phyloP scores from a whole-genome alignment of 805 yeast genomes.

The Jamesozyma gamospora region DNA sequence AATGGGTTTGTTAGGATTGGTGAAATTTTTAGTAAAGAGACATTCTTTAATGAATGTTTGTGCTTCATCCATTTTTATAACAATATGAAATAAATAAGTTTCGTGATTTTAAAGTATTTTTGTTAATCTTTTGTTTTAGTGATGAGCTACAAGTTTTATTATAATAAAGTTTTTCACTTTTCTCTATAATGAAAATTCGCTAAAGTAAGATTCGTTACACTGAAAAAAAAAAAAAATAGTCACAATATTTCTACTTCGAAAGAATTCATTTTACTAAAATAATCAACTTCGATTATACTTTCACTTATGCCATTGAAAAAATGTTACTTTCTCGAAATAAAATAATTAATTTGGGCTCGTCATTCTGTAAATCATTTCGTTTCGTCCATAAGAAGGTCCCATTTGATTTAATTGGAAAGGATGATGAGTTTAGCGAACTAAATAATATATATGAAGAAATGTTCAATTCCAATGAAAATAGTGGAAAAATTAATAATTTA shows the following conservation, averaged over 20 bases:
- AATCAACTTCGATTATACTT: neutral
- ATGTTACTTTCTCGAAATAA: neutral
- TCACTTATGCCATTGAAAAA: too few species aligned
- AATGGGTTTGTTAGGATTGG: slow-evolving; percentile 23
- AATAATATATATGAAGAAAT: slow-evolving; percentile 30
- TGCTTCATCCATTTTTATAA: slow-evolving; percentile 19
- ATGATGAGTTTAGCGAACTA: slow-evolving; percentile 25
- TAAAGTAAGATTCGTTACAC: too few species aligned
- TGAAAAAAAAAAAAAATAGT: too few species aligned
- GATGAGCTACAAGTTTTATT: too few species aligned
- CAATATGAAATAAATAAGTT: neutral
- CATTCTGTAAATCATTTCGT: neutral
- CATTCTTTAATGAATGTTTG: slow-evolving; percentile 25
- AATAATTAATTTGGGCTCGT: neutral
- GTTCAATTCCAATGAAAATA: slow-evolving; percentile 14
- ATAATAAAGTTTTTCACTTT: too few species aligned
- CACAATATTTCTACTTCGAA: neutral
- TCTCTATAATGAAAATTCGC: too few species aligned
- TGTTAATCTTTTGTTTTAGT: neutral
- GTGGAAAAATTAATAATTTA: neutral
- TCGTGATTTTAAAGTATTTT: neutral
- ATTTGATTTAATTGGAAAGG: slow-evolving; percentile 13
- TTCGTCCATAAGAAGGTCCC: slow-evolving; percentile 7
- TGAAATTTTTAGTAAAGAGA: slow-evolving; percentile 21
- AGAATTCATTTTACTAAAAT: too few species aligned